Evolutionary conservation across 23 red algal species (phyloP).

Genomic region (Gracilaria gracilis): DNA sequence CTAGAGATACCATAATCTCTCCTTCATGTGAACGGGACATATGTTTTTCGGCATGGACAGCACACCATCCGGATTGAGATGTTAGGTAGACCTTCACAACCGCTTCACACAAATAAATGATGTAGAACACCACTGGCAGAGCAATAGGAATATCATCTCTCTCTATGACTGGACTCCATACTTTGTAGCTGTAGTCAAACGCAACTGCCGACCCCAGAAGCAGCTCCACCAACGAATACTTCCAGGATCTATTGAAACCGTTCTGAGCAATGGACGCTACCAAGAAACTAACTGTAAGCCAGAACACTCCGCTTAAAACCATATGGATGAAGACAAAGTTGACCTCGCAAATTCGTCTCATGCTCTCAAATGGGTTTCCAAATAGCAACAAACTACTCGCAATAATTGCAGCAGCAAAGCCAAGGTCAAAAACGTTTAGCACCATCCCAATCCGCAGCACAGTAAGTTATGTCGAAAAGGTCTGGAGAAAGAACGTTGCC

Average conservation of each 20-base stretch:
- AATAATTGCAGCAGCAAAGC: conserved; percentile 62
- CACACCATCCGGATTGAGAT: conserved; percentile 21
- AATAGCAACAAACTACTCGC: conserved; percentile 26
- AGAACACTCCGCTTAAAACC: conserved; percentile 48
- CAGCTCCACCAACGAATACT: conserved; percentile 30
- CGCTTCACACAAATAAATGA: too few species aligned
- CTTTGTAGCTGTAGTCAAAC: conserved; percentile 36
- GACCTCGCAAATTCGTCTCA: conserved; percentile 62
- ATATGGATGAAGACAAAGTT: conserved; percentile 70
- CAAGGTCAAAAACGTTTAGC: conserved; percentile 62
- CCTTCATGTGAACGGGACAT: background rate
- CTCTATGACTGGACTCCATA: conserved; percentile 64
- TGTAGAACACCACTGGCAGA: too few species aligned
- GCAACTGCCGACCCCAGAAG: conserved; percentile 19
- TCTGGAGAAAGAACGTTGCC: conserved; percentile 42
- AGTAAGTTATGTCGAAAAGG: conserved; percentile 48
- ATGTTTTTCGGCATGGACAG: background rate
- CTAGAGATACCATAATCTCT: too few species aligned
- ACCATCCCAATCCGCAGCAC: conserved; percentile 49
- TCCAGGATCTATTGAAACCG: conserved; percentile 37
- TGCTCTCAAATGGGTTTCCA: conserved; percentile 58
- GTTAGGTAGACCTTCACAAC: conserved; percentile 52
- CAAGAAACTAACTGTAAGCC: conserved; percentile 46
- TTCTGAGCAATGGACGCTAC: conserved; percentile 43
- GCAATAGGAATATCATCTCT: conserved; percentile 60